These are phyloP conservation scores for Mrakia frigida DNA, from an alignment of 768 basidiomycete species.

Conservation along the genomic window DNA sequence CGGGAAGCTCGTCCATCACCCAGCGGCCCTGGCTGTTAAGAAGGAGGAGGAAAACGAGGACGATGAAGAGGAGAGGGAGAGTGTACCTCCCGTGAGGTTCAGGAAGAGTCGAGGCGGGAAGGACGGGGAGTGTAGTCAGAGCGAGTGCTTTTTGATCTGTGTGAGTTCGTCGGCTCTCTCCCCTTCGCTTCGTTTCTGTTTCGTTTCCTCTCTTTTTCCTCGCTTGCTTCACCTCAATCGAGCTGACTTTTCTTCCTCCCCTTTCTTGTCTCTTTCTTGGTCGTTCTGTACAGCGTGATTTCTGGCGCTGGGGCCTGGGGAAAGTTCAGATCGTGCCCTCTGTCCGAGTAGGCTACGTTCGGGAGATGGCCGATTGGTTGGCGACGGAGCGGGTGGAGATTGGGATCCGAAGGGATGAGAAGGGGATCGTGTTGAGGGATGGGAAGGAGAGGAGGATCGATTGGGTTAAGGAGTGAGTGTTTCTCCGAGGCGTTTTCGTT, in stretches of 20 bases:
- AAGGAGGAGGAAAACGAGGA: background rate
- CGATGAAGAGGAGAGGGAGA: background rate
- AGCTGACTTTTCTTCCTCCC: background rate
- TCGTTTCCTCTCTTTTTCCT: background rate
- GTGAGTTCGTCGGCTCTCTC: background rate
- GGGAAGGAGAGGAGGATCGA: constrained; percentile 1
- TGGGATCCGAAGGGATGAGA: background rate
- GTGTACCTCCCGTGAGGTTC: constrained; percentile 2
- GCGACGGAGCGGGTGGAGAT: background rate
- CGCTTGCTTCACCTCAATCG: no score
- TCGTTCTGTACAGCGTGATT: background rate
- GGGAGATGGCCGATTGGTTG: constrained; percentile 15
- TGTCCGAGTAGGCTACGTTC: constrained; percentile 11
- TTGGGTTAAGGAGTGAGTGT: background rate
- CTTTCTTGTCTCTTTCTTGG: background rate
- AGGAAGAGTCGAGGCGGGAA: background rate
- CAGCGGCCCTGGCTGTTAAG: background rate
- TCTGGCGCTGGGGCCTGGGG: constrained; percentile 12
- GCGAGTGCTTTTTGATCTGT: constrained; percentile 9
- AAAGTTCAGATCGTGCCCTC: constrained; percentile 2
- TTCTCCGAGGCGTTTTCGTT: background rate
- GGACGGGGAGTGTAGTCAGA: constrained; percentile 8
- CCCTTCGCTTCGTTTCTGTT: no score
- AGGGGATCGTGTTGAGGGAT: background rate
- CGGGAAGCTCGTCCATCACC: background rate